Percentiles rank a stretch among this genome's conserved stretches.
These are phyloP conservation scores for Cyberlindnera sargentensis DNA, from an alignment of 805 yeast species.

Conservation along the genomic window DNA sequence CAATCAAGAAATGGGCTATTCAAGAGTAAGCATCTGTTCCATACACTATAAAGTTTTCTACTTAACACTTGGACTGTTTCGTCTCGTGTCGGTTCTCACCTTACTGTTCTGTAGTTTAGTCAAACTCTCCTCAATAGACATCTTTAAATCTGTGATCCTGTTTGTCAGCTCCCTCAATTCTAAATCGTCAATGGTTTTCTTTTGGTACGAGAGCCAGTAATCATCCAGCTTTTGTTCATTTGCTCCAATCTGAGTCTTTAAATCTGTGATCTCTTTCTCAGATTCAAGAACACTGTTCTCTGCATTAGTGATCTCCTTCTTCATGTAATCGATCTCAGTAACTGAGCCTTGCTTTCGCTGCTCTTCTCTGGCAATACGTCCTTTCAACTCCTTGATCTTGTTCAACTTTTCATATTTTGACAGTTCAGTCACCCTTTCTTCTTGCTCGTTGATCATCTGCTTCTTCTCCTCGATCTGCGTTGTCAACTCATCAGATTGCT, in stretches of 20 bases:
- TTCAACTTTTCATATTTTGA: slow-evolving; percentile 20
- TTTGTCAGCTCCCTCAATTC: slow-evolving; percentile 12
- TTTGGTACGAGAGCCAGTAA: slow-evolving; percentile 16
- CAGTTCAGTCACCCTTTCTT: slow-evolving; percentile 23
- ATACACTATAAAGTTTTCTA: background rate
- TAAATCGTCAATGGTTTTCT: slow-evolving; percentile 8
- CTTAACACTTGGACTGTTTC: slow-evolving; percentile 14
- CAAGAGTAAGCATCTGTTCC: slow-evolving; percentile 4
- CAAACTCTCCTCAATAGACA: slow-evolving; percentile 17
- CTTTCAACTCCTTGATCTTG: slow-evolving; percentile 37
- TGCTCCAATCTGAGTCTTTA: slow-evolving; percentile 8
- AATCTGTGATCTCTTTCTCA: slow-evolving; percentile 22
- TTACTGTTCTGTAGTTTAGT: slow-evolving; percentile 15
- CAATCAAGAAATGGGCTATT: slow-evolving; percentile 38
- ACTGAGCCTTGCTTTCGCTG: slow-evolving; percentile 37
- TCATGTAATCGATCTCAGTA: slow-evolving; percentile 61
- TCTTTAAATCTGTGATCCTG: slow-evolving; percentile 6
- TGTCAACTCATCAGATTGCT: slow-evolving; percentile 25
- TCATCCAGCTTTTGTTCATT: slow-evolving; percentile 11
- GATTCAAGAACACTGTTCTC: slow-evolving; percentile 41
- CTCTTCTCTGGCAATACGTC: slow-evolving; percentile 36
- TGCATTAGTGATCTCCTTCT: slow-evolving; percentile 50
- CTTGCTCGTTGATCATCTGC: slow-evolving; percentile 21
- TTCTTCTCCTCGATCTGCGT: slow-evolving; percentile 21
- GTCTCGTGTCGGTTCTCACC: slow-evolving; percentile 13